Conservation (phyloP, 2,329 filamentous ascomycete species). For the Davidsoniella australis region DNA sequence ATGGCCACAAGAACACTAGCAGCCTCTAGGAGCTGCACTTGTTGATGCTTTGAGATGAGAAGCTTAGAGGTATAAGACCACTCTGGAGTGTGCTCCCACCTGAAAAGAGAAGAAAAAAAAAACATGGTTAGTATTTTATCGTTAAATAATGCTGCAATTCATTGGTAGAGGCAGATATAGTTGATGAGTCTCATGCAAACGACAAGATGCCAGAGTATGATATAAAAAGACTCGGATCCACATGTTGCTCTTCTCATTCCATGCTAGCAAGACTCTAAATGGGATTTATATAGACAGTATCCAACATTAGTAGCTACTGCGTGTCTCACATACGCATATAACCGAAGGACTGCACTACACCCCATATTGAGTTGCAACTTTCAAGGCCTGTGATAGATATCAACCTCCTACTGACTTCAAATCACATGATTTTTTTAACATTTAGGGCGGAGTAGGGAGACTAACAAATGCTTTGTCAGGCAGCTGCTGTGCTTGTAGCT, state of each 20-base stretch:
- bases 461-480: slow-evolving; percentile 99
- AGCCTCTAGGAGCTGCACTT: slow-evolving; percentile 92
- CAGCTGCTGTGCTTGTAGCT: slow-evolving; percentile 99
- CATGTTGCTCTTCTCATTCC: not conserved
- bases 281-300: not conserved
- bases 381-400: not conserved
- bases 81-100: slow-evolving; percentile 98
- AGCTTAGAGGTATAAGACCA: slow-evolving; percentile 96
- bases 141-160: no score
- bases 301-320: not conserved
- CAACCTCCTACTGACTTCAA: no score
- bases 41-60: slow-evolving; percentile 97
- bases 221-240: not conserved
- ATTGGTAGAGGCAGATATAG: no score
- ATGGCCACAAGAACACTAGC: slow-evolving; percentile 91
- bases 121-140: not conserved
- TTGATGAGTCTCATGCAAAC: no score
- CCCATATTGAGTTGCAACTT: not conserved
- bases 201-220: not conserved
- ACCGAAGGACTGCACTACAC: not conserved
- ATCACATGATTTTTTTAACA: not conserved
- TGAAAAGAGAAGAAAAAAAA: slow-evolving; percentile 29
- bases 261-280: not conserved
- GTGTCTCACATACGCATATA: not conserved
- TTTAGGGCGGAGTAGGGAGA: slow-evolving; percentile 43